Base-by-base conservation (phyloP, 164 flowering plant species). In the Kalanchoe fedtschenkoi region DNA sequence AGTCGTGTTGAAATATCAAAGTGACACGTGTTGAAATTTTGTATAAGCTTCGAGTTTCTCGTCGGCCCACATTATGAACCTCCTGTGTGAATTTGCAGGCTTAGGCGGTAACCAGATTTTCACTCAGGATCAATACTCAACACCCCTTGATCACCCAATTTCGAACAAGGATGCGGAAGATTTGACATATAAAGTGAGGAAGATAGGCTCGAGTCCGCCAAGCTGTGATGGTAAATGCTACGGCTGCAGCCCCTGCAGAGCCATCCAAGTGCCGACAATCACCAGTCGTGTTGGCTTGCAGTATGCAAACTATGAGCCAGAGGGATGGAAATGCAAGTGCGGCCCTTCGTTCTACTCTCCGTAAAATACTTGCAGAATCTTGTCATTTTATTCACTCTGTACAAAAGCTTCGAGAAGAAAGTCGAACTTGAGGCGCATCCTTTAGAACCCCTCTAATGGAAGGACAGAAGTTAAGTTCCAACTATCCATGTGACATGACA, bases 261-360 rank as follows among this genome's bases (percentile, higher is more conserved):
- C 89, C 59, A 74, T 78, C 39, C 89, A 84, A 65, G 84, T 84
- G 17, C 89, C 89, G 42, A 71, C 83, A 29, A 74, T 65, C 42
- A 66, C 38, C 30, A 66, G 68, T 65, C 74, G 43, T 39, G 9
- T 78, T 13, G 73, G 76, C 13, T 37, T 77, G 2, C 79, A 79
- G 58, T 79, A 75, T 41, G 63, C 89, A 10, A 84, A 84, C 60
- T 84, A 84, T 62, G 78, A 75, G 64, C 86, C 89, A 17, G 84
- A 80, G 59, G 77, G 81, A 0, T 84, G 89, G 86, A 76, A 76
- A 69, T 84, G 89, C 83, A 78, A 82, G 62, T 80, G 86, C 61
- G 89, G 86, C 22, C 81, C 81, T 28, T 53, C 78, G 21, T 68
- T 80, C 61, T 84, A 76, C 58, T 74, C 69, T 59, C 89, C 89